Evolutionary conservation across 2,329 filamentous ascomycete genomes (phyloP).

Genomic region (Myriosclerotinia curreyana): DNA sequence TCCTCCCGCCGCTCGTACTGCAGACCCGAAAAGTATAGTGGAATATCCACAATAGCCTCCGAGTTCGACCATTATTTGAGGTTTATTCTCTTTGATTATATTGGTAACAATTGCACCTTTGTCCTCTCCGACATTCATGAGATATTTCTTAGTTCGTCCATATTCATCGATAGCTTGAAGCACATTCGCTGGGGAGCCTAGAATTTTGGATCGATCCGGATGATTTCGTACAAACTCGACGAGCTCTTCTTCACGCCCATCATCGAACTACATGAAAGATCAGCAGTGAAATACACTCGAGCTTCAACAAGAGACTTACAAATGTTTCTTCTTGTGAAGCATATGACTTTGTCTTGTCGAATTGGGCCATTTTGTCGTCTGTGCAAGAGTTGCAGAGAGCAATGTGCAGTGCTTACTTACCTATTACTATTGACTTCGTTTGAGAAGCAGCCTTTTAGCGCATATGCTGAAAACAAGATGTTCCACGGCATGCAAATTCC

Average conservation of each 20-base stretch:
- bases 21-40: constrained; percentile 69
- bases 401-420: background rate
- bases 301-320: constrained; percentile 23
- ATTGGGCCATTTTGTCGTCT: constrained; percentile 26
- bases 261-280: constrained; percentile 50
- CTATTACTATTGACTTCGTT: background rate
- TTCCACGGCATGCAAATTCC: constrained; percentile 6
- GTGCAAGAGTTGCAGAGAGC: background rate
- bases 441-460: background rate
- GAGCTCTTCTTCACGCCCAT: constrained; percentile 71
- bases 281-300: constrained; percentile 1
- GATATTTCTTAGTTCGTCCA: constrained; percentile 60
- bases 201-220: constrained; percentile 59
- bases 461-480: background rate
- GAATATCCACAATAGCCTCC: constrained; percentile 83
- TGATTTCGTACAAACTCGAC: constrained; percentile 65
- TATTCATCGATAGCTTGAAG: constrained; percentile 70
- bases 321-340: constrained; percentile 32
- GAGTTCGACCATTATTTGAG: constrained; percentile 70
- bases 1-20: constrained; percentile 61
- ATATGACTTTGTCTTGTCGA: constrained; percentile 32
- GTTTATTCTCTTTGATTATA: constrained; percentile 64
- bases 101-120: constrained; percentile 71
- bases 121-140: constrained; percentile 77
- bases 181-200: constrained; percentile 61